phyloP scores from a whole-genome alignment of 148 eudicot species.

The Diospyros lotus region DNA sequence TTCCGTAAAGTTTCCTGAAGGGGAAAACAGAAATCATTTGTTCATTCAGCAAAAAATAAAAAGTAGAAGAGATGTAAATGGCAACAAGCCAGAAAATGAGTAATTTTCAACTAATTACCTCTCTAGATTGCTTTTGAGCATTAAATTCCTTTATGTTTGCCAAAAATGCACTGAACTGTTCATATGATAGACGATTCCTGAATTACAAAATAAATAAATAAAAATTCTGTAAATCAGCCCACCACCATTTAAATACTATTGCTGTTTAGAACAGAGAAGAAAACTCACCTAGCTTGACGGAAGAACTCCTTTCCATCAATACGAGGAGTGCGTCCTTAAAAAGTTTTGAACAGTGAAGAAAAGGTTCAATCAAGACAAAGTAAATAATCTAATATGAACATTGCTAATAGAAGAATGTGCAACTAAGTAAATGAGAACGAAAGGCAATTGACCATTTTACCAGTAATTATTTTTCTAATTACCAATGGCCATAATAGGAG shows the following conservation, averaged over 20 bases:
- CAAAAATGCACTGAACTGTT: conserved; percentile 90
- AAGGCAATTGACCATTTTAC: neutral
- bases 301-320: conserved; percentile 91
- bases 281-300: conserved; percentile 79
- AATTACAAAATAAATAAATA: conserved; percentile 11
- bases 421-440: neutral
- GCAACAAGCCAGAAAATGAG: neutral
- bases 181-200: conserved; percentile 92
- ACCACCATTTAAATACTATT: neutral
- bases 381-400: neutral
- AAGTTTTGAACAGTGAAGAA: conserved; percentile 10
- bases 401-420: neutral
- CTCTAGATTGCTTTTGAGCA: conserved; percentile 87
- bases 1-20: conserved; percentile 84
- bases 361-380: conserved; percentile 5
- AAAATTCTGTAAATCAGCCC: neutral
- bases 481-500: neutral
- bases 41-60: neutral
- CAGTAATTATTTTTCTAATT: too few relatives aligned
- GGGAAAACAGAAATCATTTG: neutral
- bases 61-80: neutral
- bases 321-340: conserved; percentile 65
- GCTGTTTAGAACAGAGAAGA: neutral
- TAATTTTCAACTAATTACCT: conserved; percentile 45
- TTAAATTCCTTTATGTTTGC: conserved; percentile 87